phyloP scores from a whole-genome alignment of 192 early-diverging fungal genomes.

The Coemansia sp. region DNA sequence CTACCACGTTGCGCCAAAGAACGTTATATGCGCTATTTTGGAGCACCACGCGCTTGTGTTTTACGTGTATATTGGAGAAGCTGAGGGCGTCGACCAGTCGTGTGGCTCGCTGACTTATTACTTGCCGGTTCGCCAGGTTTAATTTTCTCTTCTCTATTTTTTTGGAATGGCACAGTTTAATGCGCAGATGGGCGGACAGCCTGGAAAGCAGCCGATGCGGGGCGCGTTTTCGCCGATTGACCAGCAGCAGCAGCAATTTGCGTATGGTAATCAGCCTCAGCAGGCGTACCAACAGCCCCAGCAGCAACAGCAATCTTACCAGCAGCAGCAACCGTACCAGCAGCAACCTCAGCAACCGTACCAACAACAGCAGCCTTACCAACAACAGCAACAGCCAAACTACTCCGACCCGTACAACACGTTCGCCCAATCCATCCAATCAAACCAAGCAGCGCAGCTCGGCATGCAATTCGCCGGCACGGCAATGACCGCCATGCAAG shows the following conservation, averaged over 20 bases:
- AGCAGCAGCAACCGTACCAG: not conserved
- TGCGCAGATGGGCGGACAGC: slow-evolving; percentile 42
- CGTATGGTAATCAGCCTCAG: slow-evolving; percentile 16
- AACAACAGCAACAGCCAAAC: slow-evolving; percentile 3
- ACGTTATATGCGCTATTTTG: slow-evolving; percentile 69
- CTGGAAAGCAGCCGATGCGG: slow-evolving; percentile 39
- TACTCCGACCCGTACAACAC: slow-evolving; percentile 29
- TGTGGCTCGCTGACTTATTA: slow-evolving; percentile 53
- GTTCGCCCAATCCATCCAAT: slow-evolving; percentile 36
- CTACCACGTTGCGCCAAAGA: slow-evolving; percentile 71
- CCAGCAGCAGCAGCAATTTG: slow-evolving; percentile 40
- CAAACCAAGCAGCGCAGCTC: slow-evolving; percentile 80
- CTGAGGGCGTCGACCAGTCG: slow-evolving; percentile 37
- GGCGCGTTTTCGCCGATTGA: slow-evolving; percentile 52
- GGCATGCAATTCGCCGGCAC: slow-evolving; percentile 91
- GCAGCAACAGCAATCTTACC: slow-evolving; percentile 9
- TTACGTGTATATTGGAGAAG: slow-evolving; percentile 51
- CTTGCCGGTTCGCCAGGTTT: slow-evolving; percentile 42
- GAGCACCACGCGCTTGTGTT: slow-evolving; percentile 52
- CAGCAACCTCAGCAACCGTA: not conserved
- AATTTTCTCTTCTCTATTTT: slow-evolving; percentile 8
- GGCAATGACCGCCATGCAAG: slow-evolving; percentile 79
- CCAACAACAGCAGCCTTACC: slow-evolving; percentile 20
- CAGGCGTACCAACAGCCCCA: slow-evolving; percentile 12
- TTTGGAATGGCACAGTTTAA: slow-evolving; percentile 37